Evolutionary conservation across 805 yeast genomes (phyloP).

Genomic region (Groenewaldozyma tartarivorans): DNA sequence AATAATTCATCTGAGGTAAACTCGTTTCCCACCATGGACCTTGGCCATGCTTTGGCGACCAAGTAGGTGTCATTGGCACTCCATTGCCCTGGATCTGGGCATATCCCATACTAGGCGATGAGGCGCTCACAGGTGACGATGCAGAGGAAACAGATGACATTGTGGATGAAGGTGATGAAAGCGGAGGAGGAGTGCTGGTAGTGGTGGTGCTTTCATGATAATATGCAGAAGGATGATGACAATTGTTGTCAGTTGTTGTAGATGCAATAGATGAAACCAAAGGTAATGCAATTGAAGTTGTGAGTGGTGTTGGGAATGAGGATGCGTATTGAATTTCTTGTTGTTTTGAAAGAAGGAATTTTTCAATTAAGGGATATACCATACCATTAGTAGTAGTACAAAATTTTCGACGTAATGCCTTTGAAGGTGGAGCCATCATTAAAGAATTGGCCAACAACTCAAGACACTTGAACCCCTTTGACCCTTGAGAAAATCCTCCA

Average conservation of each 20-base stretch:
- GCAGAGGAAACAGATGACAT: not conserved
- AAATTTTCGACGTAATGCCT: conserved; percentile 15
- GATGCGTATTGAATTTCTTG: not conserved
- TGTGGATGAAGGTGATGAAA: not conserved
- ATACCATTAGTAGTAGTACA: conserved; percentile 6
- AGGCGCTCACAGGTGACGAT: not conserved
- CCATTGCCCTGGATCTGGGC: no score
- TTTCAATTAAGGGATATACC: conserved; percentile 6
- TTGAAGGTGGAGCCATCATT: conserved; percentile 11
- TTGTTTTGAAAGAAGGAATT: conserved; percentile 4
- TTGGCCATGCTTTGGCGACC: no score
- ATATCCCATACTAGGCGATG: no score
- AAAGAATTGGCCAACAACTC: conserved; percentile 12
- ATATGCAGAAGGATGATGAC: not conserved
- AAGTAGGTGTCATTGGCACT: no score
- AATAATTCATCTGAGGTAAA: no score
- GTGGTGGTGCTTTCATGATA: no score
- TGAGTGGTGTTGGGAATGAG: no score
- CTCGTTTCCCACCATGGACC: no score
- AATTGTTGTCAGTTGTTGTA: conserved; percentile 1
- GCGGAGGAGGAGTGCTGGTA: not conserved
- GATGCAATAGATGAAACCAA: conserved; percentile 3
- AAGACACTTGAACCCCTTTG: conserved; percentile 11
- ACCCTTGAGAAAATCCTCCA: not conserved
- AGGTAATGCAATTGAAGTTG: no score